Base-by-base conservation (phyloP, 2,329 filamentous ascomycete genomes). In the Talaromyces sp. region DNA sequence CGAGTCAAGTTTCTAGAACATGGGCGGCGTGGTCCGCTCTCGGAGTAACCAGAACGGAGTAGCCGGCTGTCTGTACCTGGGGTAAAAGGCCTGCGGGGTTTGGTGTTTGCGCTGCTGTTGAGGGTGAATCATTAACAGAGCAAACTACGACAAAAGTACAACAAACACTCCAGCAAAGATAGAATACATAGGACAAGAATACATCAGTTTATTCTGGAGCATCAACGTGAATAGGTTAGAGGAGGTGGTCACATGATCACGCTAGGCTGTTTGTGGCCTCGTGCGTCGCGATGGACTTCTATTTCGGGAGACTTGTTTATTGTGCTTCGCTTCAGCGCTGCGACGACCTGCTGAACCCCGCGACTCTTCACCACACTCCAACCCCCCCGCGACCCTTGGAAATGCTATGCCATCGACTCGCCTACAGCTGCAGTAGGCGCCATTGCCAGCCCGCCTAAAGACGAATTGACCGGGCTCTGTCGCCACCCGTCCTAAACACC, bases 291-390 rank as follows among this genome's bases (percentile, higher is more conserved):
- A 24, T 24, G n/a, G n/a, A 53, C 67, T 71, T 68, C 73, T 71
- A 60, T 62, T 71, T 73, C 60, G 68, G 73, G 72, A 71, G 68
- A 68, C 64, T 72, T 74, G 73, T 75, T 74, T 74, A 71, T 64
- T 56, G 56, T 58, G 50, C 41, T 58, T 52, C 35, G n/a, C 14
- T 13, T 21, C 51, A n/a, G 50, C 24, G 17, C 31, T 35, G 31
- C 26, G 19, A 51, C 49, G 27, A 29, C 21, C 14, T 24, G 49
- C 26, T 29, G 51, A 54, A 26, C 53, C 27, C 52, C 31, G 17
- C 49, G 35, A 59, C 24, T 4, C 27, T 21, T 54, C 51, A 13
- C 41, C 6, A 46, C n/a, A 21, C 41, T 19, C 41, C 8, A 46
- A 10, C 21, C 21, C n/a, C 41, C 38, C 19, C 8, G 24, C 29